phyloP scores from a whole-genome alignment of 257 asterid species.

The Fraxinus pennsylvanica region DNA sequence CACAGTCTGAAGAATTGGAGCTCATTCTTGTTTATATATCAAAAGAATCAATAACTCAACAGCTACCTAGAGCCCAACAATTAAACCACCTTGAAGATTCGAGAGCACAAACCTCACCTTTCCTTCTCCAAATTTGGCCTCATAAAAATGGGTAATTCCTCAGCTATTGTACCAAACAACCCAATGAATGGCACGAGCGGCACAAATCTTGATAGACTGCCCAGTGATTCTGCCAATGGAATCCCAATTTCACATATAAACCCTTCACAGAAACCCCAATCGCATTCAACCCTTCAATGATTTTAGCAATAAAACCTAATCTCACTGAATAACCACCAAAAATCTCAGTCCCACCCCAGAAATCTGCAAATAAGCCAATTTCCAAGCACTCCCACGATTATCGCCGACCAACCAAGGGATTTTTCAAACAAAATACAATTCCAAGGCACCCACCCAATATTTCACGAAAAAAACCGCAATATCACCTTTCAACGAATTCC shows the following conservation, averaged over 20 bases:
- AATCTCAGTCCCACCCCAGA: not conserved
- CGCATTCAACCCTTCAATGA: not conserved
- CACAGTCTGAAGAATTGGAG: conserved; percentile 54
- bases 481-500: not conserved
- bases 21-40: conserved; percentile 45
- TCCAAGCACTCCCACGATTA: not conserved
- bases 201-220: not conserved
- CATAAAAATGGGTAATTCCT: not conserved
- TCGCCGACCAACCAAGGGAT: not conserved
- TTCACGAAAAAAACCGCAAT: not conserved
- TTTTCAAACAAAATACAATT: not conserved
- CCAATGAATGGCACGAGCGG: not conserved
- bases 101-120: conserved; percentile 23
- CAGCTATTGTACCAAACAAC: no score
- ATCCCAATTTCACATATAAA: not conserved
- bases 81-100: conserved; percentile 22
- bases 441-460: not conserved
- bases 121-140: conserved; percentile 1
- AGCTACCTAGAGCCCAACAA: conserved; percentile 13
- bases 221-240: not conserved
- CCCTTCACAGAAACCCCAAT: not conserved
- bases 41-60: conserved; percentile 10
- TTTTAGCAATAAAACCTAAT: not conserved
- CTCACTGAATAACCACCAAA: not conserved
- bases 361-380: not conserved